Conservation (phyloP, 768 basidiomycete genomes). For the Paxillus involutus region DNA sequence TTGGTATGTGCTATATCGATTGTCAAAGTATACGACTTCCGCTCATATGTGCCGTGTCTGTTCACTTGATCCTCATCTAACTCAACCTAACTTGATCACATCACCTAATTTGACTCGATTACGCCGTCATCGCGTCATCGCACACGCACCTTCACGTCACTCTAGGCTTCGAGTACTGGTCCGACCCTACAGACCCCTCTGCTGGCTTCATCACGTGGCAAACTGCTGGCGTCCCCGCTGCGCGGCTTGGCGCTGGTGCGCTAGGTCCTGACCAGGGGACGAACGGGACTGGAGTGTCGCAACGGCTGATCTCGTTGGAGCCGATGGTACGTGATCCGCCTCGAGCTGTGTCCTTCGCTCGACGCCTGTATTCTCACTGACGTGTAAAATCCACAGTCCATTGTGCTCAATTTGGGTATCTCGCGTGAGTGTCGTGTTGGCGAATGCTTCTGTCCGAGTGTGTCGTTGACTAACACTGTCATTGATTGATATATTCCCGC, state of each 20-base stretch:
- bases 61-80: too few relatives aligned
- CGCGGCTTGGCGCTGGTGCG: slow-evolving; percentile 51
- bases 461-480: too few relatives aligned
- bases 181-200: slow-evolving; percentile 50
- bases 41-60: too few relatives aligned
- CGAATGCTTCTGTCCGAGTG: too few relatives aligned
- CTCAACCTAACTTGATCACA: too few relatives aligned
- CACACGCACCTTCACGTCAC: too few relatives aligned
- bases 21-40: too few relatives aligned
- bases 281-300: slow-evolving; percentile 50
- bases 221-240: slow-evolving; percentile 52
- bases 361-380: too few relatives aligned
- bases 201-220: slow-evolving; percentile 79
- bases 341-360: not conserved
- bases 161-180: slow-evolving; percentile 74
- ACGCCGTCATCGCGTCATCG: too few relatives aligned
- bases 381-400: slow-evolving; percentile 28
- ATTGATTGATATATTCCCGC: too few relatives aligned
- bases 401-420: slow-evolving; percentile 63
- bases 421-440: slow-evolving; percentile 39
- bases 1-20: slow-evolving; percentile 34
- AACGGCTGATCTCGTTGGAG: slow-evolving; percentile 56
- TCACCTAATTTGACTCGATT: too few relatives aligned
- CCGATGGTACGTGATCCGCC: slow-evolving; percentile 37
- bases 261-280: slow-evolving; percentile 43